Conservation (phyloP, 768 basidiomycete species). For the Podaxis rugospora region DNA sequence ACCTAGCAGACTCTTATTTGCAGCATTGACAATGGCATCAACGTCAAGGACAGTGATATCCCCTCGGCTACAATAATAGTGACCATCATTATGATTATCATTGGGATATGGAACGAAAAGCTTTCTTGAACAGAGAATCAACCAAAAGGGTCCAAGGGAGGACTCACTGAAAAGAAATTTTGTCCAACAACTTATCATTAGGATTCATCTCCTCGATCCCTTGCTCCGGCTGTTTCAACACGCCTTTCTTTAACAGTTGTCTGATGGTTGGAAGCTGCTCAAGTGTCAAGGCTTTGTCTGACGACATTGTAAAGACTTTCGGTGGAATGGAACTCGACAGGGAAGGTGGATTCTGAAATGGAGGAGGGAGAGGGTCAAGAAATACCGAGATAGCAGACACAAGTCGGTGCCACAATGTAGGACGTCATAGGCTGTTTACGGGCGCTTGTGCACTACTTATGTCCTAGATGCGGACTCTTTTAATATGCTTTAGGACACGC, state of each 20-base stretch:
- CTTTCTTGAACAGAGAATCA: background rate
- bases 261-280: conserved; percentile 52
- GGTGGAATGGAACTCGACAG: background rate
- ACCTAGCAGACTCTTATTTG: conserved; percentile 72
- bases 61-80: conserved; percentile 49
- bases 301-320: background rate
- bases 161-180: conserved; percentile 1
- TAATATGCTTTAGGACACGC: too few species aligned
- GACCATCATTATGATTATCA: conserved; percentile 4
- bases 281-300: conserved; percentile 17
- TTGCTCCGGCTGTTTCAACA: conserved; percentile 25
- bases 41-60: conserved; percentile 72
- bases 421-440: background rate
- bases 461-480: too few species aligned
- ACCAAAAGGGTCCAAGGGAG: background rate
- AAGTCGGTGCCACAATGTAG: background rate
- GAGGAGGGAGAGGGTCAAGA: background rate
- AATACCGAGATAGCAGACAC: background rate
- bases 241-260: conserved; percentile 42
- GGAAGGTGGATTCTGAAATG: background rate
- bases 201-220: background rate
- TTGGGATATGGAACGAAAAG: background rate
- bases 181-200: conserved; percentile 8
- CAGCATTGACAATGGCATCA: conserved; percentile 81
- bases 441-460: background rate